Conservation (phyloP, 1,284 basidiomycete species). For the Inonotus hispidus region DNA sequence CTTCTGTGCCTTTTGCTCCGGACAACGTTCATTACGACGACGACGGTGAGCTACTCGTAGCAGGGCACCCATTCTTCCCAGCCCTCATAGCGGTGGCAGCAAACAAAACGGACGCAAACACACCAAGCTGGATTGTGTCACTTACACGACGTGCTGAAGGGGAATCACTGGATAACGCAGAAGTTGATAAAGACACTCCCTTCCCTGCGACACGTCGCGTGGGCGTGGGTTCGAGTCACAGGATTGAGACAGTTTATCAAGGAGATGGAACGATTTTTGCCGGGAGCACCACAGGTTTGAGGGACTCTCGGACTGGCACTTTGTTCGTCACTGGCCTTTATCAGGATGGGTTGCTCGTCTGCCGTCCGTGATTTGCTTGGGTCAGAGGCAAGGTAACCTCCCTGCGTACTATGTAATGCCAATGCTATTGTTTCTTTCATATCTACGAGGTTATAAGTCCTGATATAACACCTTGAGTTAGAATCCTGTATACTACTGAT, state of each 20-base stretch:
- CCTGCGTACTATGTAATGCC: no score
- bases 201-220: slow-evolving; percentile 39
- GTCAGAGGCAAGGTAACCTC: neutral
- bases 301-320: slow-evolving; percentile 39
- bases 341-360: slow-evolving; percentile 48
- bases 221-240: slow-evolving; percentile 32
- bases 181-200: slow-evolving; percentile 41
- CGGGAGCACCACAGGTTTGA: slow-evolving; percentile 44
- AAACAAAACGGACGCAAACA: slow-evolving; percentile 30
- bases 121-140: slow-evolving; percentile 54
- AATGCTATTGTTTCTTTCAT: no score
- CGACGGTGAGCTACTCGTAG: slow-evolving; percentile 43
- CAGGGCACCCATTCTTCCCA: slow-evolving; percentile 61
- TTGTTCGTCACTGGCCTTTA: slow-evolving; percentile 56
- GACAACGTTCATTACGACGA: slow-evolving; percentile 58
- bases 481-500: no score
- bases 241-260: slow-evolving; percentile 55
- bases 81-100: slow-evolving; percentile 41
- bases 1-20: slow-evolving; percentile 50
- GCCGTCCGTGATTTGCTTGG: slow-evolving; percentile 28
- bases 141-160: slow-evolving; percentile 28
- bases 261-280: slow-evolving; percentile 42
- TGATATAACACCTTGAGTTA: no score
- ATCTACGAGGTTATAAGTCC: no score
- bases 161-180: neutral